A percentile compares a stretch with the other conserved stretches of the same genome.
Evolutionary conservation across 2,329 filamentous ascomycete species (phyloP).

Genomic region (Exophiala spinifera): DNA sequence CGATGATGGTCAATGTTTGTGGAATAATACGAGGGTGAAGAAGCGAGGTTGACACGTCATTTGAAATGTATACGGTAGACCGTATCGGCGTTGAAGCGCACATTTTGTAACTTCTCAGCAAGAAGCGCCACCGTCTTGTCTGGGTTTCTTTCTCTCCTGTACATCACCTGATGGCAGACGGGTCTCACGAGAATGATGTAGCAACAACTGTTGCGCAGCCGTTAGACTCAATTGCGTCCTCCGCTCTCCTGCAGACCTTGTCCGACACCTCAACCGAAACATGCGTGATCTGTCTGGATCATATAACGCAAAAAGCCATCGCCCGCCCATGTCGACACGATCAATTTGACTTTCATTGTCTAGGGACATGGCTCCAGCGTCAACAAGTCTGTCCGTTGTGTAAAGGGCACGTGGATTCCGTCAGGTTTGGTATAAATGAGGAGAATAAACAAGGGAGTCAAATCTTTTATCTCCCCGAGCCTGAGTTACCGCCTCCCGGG

Average conservation of each 20-base stretch:
- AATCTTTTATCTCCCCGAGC: slow-evolving; percentile 31
- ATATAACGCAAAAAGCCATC: slow-evolving; percentile 67
- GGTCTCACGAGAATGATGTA: slow-evolving; percentile 10
- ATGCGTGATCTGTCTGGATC: slow-evolving; percentile 86
- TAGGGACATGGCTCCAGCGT: slow-evolving; percentile 76
- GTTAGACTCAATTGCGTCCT: background rate
- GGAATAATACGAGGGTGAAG: no score
- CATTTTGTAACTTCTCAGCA: background rate
- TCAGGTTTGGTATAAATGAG: slow-evolving; percentile 56
- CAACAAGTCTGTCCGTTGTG: slow-evolving; percentile 76
- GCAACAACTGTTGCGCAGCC: slow-evolving; percentile 5
- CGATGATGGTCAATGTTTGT: background rate
- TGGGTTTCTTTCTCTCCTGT: background rate
- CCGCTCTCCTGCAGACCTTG: background rate
- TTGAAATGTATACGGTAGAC: background rate
- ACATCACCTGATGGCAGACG: slow-evolving; percentile 17
- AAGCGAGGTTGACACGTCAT: background rate
- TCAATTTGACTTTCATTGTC: slow-evolving; percentile 81
- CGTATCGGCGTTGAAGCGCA: background rate
- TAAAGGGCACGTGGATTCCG: slow-evolving; percentile 54
- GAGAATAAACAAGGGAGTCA: slow-evolving; percentile 17
- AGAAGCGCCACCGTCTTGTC: background rate
- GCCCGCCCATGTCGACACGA: slow-evolving; percentile 74
- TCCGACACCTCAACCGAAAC: slow-evolving; percentile 10
- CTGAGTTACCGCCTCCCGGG: slow-evolving; percentile 26